Conservation (phyloP, 1,139 yeast genomes). For the Magnusiomyces tetraspermus region DNA sequence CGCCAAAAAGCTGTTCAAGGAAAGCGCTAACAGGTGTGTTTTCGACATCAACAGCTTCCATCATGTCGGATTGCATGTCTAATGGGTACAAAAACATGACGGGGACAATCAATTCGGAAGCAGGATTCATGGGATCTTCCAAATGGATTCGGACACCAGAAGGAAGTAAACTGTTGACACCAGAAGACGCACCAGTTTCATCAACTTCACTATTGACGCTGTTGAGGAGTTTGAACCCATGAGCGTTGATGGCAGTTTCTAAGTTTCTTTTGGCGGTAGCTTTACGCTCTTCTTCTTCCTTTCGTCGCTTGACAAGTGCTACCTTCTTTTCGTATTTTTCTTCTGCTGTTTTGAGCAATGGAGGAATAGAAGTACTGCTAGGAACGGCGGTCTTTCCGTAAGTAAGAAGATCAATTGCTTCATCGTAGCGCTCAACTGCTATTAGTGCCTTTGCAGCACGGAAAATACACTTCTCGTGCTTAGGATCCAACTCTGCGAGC, state of each 20-base stretch:
- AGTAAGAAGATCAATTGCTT: constrained; percentile 55
- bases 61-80: constrained; percentile 72
- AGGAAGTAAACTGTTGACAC: constrained; percentile 15
- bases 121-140: constrained; percentile 63
- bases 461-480: constrained; percentile 72
- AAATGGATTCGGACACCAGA: constrained; percentile 35
- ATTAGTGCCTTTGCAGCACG: constrained; percentile 78
- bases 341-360: constrained; percentile 26
- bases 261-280: constrained; percentile 30
- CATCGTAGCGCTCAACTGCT: constrained; percentile 57
- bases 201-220: constrained; percentile 13
- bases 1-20: constrained; percentile 36
- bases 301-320: constrained; percentile 25
- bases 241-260: constrained; percentile 30
- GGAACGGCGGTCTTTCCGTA: constrained; percentile 57
- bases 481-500: constrained; percentile 48
- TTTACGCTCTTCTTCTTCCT: constrained; percentile 31
- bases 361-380: constrained; percentile 44
- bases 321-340: constrained; percentile 25
- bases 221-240: constrained; percentile 20
- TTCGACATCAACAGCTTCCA: constrained; percentile 59
- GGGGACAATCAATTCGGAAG: constrained; percentile 72
- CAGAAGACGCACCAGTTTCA: constrained; percentile 7
- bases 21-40: constrained; percentile 42
- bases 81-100: constrained; percentile 77